Evolutionary conservation across 192 early-diverging fungal genomes (phyloP).

Genomic region (Dissophora globulifera): DNA sequence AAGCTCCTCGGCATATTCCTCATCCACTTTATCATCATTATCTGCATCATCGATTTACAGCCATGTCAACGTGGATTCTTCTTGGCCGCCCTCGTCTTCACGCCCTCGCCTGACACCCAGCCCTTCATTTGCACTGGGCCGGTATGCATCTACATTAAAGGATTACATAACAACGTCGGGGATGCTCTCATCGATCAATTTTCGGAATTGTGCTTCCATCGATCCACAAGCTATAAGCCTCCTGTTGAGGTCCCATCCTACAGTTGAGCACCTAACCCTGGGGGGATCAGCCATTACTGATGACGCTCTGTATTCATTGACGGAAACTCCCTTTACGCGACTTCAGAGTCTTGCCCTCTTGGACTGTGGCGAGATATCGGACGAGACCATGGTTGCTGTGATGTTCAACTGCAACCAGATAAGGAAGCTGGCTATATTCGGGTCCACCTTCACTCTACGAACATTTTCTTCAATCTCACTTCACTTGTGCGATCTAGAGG

Average conservation of each 20-base stretch:
- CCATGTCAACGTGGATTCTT: conserved; percentile 11
- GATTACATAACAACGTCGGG: background rate
- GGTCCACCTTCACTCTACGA: conserved; percentile 34
- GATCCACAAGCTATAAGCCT: conserved; percentile 3
- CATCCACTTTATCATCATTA: conserved; percentile 28
- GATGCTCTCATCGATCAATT: conserved; percentile 18
- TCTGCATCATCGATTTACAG: conserved; percentile 27
- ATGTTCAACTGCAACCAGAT: conserved; percentile 46
- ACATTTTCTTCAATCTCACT: conserved; percentile 35
- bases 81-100: background rate
- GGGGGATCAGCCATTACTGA: conserved; percentile 40
- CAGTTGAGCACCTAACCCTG: conserved; percentile 20
- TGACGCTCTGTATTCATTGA: conserved; percentile 19
- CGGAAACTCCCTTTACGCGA: conserved; percentile 10
- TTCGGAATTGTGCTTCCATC: conserved; percentile 31
- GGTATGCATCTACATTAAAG: conserved; percentile 9
- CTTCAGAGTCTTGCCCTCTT: conserved; percentile 12
- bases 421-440: conserved; percentile 29
- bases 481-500: conserved; percentile 31
- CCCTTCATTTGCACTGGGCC: conserved; percentile 13
- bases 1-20: too few relatives aligned
- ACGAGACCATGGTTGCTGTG: conserved; percentile 47
- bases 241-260: conserved; percentile 16
- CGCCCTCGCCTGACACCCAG: background rate
- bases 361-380: conserved; percentile 41